Evolutionary conservation across 179 eudicot species (phyloP).

Genomic region (Beta macrorhiza): DNA sequence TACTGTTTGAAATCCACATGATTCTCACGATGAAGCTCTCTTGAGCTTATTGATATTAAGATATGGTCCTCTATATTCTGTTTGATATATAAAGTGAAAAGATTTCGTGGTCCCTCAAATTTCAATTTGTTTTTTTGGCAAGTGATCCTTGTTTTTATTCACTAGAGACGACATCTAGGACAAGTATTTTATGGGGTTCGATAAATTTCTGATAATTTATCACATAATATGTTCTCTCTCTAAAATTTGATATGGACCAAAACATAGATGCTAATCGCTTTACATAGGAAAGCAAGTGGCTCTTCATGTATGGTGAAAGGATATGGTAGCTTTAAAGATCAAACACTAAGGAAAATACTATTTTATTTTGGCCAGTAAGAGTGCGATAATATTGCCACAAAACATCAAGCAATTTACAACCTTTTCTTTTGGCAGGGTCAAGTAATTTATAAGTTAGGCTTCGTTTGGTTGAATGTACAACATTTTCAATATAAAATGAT

Average conservation of each 20-base stretch:
- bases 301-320: neutral
- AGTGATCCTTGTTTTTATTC: neutral
- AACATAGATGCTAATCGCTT: neutral
- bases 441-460: no score
- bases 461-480: no score
- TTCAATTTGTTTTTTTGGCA: neutral
- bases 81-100: conserved; percentile 9
- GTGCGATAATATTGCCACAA: no score
- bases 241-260: neutral
- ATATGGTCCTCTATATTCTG: neutral
- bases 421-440: no score
- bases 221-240: neutral
- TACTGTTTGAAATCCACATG: no score
- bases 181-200: neutral
- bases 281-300: neutral
- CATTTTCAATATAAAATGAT: no score
- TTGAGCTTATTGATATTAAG: neutral
- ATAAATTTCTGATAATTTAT: neutral
- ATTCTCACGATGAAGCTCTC: no score
- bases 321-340: neutral
- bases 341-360: no score
- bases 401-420: no score
- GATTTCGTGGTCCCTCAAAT: conserved; percentile 22
- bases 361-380: no score
- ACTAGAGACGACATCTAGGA: conserved; percentile 1